phyloP scores from a whole-genome alignment of 306 rosid species.

The Begonia loranthoides region DNA sequence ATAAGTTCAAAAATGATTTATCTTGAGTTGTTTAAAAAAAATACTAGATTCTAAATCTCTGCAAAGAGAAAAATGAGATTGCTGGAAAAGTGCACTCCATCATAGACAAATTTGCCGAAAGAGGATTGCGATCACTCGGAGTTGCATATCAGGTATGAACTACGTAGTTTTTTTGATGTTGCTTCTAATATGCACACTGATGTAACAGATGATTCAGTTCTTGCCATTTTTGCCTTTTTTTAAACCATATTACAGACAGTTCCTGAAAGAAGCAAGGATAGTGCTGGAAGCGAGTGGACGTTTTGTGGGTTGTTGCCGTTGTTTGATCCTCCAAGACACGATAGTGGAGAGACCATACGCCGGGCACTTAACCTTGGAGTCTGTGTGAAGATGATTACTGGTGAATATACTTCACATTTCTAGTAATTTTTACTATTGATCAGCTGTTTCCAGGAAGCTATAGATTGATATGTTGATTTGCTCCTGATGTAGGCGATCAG shows the following conservation, averaged over 20 bases:
- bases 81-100: constrained; percentile 51
- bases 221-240: no score
- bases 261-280: constrained; percentile 63
- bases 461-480: constrained; percentile 4
- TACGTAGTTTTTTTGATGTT: not conserved
- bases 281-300: constrained; percentile 74
- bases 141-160: constrained; percentile 60
- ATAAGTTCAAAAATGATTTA: not conserved
- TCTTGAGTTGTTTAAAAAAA: no score
- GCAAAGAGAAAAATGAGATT: constrained; percentile 53
- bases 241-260: constrained; percentile 31
- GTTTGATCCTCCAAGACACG: constrained; percentile 91
- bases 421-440: constrained; percentile 6
- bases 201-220: no score
- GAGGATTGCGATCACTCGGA: constrained; percentile 80
- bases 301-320: constrained; percentile 78
- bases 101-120: constrained; percentile 81
- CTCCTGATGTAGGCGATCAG: constrained; percentile 51
- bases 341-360: constrained; percentile 81
- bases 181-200: no score
- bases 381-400: constrained; percentile 85
- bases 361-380: constrained; percentile 88
- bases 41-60: constrained; percentile 51
- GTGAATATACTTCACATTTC: constrained; percentile 12
- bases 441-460: no score